Conservation (phyloP, 1,284 basidiomycete species). For the Bondarzewia mesenterica region DNA sequence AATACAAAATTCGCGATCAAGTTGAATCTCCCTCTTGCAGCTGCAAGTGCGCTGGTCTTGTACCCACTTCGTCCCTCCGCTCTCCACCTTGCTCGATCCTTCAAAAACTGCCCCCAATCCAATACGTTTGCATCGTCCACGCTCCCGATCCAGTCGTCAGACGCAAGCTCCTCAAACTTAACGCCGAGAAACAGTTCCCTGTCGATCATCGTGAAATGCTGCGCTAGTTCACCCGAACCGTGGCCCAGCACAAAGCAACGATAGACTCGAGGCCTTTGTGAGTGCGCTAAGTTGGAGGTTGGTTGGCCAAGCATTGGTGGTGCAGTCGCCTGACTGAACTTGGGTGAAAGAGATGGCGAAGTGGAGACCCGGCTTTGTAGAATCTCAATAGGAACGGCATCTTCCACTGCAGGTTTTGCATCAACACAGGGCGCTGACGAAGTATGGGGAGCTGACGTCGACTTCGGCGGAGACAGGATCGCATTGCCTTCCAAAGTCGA, state of each 20-base stretch:
- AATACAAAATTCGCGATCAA: slow-evolving; percentile 78
- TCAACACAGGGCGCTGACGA: slow-evolving; percentile 30
- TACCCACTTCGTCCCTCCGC: slow-evolving; percentile 46
- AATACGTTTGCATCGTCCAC: slow-evolving; percentile 61
- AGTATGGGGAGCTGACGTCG: neutral
- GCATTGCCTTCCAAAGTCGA: slow-evolving; percentile 12
- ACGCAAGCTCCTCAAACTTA: slow-evolving; percentile 77
- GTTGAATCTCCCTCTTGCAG: slow-evolving; percentile 83
- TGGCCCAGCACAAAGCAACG: slow-evolving; percentile 61
- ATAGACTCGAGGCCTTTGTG: slow-evolving; percentile 31
- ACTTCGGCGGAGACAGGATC: slow-evolving; percentile 1
- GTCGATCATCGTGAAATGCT: slow-evolving; percentile 84
- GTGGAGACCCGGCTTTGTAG: slow-evolving; percentile 47
- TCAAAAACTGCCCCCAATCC: slow-evolving; percentile 80
- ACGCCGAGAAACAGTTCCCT: slow-evolving; percentile 78
- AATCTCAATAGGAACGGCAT: slow-evolving; percentile 60
- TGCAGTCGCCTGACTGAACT: slow-evolving; percentile 7
- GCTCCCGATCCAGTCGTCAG: slow-evolving; percentile 53
- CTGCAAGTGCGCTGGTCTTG: slow-evolving; percentile 65
- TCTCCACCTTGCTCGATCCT: slow-evolving; percentile 66
- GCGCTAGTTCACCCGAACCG: slow-evolving; percentile 57
- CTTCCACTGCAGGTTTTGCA: slow-evolving; percentile 45
- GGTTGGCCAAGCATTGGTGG: neutral
- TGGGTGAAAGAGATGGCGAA: slow-evolving; percentile 10
- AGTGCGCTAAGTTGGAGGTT: slow-evolving; percentile 10